These are phyloP conservation scores for Candida vaughaniae DNA, from an alignment of 805 yeast genomes.

Conservation along the genomic window DNA sequence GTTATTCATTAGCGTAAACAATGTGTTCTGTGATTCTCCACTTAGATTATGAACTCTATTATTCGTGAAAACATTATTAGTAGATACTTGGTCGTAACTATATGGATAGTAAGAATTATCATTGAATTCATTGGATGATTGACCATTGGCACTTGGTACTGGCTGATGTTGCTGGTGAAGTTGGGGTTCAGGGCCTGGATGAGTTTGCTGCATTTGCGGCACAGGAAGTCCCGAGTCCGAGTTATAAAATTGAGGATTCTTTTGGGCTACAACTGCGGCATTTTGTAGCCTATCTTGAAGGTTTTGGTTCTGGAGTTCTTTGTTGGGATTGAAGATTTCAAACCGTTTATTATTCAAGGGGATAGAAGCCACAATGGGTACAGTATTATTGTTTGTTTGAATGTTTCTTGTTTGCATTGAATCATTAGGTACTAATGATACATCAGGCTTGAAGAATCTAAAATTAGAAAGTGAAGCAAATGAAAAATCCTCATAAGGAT, in stretches of 20 bases:
- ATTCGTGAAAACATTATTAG: slow-evolving; percentile 8
- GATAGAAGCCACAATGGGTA: too few species aligned
- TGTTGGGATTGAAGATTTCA: slow-evolving; percentile 7
- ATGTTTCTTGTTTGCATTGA: too few species aligned
- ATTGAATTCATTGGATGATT: background rate
- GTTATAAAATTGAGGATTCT: too few species aligned
- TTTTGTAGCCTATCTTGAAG: slow-evolving; percentile 2
- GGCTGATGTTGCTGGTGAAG: too few species aligned
- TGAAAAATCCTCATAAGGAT: slow-evolving; percentile 14
- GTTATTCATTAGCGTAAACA: slow-evolving; percentile 21
- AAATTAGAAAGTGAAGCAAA: slow-evolving; percentile 11
- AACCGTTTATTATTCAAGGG: too few species aligned
- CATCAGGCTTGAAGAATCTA: slow-evolving; percentile 9
- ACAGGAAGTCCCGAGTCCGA: too few species aligned
- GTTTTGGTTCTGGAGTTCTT: slow-evolving; percentile 2
- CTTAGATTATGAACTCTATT: slow-evolving; percentile 14
- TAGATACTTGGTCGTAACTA: background rate
- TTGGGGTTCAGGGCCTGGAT: too few species aligned
- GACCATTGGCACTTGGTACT: too few species aligned
- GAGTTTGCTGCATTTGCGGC: too few species aligned
- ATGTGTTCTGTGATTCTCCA: slow-evolving; percentile 12
- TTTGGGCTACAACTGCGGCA: too few species aligned
- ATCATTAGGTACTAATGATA: background rate
- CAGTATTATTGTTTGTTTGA: too few species aligned
- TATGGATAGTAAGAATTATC: background rate